Conservation (phyloP, 768 basidiomycete species). For the Grammothele lineata region DNA sequence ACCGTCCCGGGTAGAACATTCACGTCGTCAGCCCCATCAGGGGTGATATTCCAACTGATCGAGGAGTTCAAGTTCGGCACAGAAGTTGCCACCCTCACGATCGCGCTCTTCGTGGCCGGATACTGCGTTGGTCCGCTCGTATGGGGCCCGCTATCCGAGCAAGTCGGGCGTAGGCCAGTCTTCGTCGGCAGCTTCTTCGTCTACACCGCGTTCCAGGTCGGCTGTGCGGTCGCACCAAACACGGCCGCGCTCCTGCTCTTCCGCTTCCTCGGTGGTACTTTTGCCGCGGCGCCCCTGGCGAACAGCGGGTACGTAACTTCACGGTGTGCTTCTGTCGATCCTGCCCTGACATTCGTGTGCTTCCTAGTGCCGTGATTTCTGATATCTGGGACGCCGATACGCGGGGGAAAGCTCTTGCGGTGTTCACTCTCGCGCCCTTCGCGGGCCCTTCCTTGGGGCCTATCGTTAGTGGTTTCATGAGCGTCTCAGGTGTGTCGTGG, state of each 20-base stretch:
- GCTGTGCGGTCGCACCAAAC: slow-evolving; percentile 57
- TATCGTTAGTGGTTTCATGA: slow-evolving; percentile 34
- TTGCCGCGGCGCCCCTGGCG: slow-evolving; percentile 66
- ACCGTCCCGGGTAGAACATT: slow-evolving; percentile 42
- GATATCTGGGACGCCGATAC: slow-evolving; percentile 57
- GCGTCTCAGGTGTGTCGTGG: slow-evolving; percentile 45
- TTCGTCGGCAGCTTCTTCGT: slow-evolving; percentile 38
- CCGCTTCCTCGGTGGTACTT: slow-evolving; percentile 64
- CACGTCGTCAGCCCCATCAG: slow-evolving; percentile 56
- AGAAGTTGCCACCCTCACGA: slow-evolving; percentile 49
- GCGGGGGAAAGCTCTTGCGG: slow-evolving; percentile 60
- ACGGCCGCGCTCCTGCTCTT: slow-evolving; percentile 61
- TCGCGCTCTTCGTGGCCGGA: slow-evolving; percentile 64
- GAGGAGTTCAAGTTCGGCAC: slow-evolving; percentile 44
- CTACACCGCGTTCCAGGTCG: slow-evolving; percentile 63
- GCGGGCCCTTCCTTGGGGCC: slow-evolving; percentile 50
- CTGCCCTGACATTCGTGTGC: slow-evolving; percentile 10
- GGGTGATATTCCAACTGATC: slow-evolving; percentile 41
- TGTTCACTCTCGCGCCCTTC: slow-evolving; percentile 48
- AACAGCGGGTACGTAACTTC: slow-evolving; percentile 52
- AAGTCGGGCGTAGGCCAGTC: slow-evolving; percentile 22
- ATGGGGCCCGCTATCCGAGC: slow-evolving; percentile 54
- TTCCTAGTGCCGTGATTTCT: slow-evolving; percentile 22
- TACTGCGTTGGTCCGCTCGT: slow-evolving; percentile 59
- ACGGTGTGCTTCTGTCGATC: not conserved